Evolutionary conservation across 2,329 filamentous ascomycete species (phyloP).

Genomic region (Harringtonia aguacate): DNA sequence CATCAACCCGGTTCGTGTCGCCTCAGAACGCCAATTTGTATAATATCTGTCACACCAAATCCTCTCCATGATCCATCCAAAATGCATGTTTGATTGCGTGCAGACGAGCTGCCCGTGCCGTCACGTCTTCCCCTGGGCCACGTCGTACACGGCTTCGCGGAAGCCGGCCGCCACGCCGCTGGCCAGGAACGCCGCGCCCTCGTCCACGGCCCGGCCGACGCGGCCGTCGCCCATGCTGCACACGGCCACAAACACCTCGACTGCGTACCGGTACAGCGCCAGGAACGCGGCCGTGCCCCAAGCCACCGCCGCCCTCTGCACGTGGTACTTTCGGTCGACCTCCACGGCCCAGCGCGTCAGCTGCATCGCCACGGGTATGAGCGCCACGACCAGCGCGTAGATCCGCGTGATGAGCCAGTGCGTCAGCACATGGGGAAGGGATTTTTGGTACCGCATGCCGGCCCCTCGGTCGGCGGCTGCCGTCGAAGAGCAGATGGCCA

Average conservation of each 20-base stretch:
- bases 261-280: constrained; percentile 5
- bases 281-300: constrained; percentile 4
- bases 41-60: no score
- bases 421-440: constrained; percentile 9
- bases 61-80: no score
- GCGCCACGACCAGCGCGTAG: constrained; percentile 7
- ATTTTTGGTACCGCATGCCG: no score
- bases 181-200: constrained; percentile 13
- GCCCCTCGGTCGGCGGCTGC: constrained; percentile 3
- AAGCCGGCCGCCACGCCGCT: constrained; percentile 16
- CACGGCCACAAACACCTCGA: constrained; percentile 8
- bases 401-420: constrained; percentile 12
- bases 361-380: constrained; percentile 6
- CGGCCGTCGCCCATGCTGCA: constrained; percentile 12
- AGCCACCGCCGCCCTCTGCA: constrained; percentile 10
- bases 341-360: constrained; percentile 6
- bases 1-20: no score
- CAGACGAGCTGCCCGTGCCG: no score
- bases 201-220: constrained; percentile 12
- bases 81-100: no score
- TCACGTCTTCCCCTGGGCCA: constrained; percentile 7
- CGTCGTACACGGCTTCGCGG: constrained; percentile 13
- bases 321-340: constrained; percentile 11
- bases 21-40: no score
- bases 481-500: constrained; percentile 1